These are phyloP conservation scores for Elongisporangium prolatum DNA, from an alignment of 352 stramenopile species.

Conservation along the genomic window DNA sequence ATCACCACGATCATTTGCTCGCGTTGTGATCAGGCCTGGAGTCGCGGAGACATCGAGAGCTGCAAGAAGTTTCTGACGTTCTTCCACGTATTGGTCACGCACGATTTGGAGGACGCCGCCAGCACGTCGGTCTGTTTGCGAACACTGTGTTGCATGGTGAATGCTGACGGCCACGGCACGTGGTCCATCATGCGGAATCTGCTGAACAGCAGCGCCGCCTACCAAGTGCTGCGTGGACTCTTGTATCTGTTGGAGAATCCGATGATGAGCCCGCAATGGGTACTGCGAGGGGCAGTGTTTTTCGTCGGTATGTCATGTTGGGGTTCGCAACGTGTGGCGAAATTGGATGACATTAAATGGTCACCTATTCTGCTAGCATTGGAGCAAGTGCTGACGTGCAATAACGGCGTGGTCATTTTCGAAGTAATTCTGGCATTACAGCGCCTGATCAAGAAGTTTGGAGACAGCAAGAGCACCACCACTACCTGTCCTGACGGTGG, in stretches of 20 bases:
- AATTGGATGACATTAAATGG: constrained; percentile 75
- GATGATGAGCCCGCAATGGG: constrained; percentile 47
- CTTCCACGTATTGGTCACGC: constrained; percentile 64
- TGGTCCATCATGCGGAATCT: constrained; percentile 83
- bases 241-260: constrained; percentile 72
- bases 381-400: constrained; percentile 52
- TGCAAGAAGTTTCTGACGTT: constrained; percentile 71
- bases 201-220: constrained; percentile 55
- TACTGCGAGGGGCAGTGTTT: constrained; percentile 80
- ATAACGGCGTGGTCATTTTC: constrained; percentile 79
- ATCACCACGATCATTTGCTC: constrained; percentile 65
- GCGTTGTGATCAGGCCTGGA: constrained; percentile 70
- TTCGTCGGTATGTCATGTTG: constrained; percentile 88
- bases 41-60: constrained; percentile 60
- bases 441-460: constrained; percentile 86
- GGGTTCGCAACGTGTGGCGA: constrained; percentile 72
- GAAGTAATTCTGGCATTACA: constrained; percentile 86
- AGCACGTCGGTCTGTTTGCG: constrained; percentile 57
- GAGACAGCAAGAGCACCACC: constrained; percentile 14
- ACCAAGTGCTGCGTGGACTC: constrained; percentile 66
- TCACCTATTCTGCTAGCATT: constrained; percentile 63
- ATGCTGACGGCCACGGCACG: constrained; percentile 74
- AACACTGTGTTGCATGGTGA: constrained; percentile 81
- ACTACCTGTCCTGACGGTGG: neutral
- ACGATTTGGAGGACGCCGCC: constrained; percentile 55